A percentile compares a stretch with the other conserved stretches of the same genome.
phyloP scores from a whole-genome alignment of 345 rosid species.

The Rhizophora apiculata region DNA sequence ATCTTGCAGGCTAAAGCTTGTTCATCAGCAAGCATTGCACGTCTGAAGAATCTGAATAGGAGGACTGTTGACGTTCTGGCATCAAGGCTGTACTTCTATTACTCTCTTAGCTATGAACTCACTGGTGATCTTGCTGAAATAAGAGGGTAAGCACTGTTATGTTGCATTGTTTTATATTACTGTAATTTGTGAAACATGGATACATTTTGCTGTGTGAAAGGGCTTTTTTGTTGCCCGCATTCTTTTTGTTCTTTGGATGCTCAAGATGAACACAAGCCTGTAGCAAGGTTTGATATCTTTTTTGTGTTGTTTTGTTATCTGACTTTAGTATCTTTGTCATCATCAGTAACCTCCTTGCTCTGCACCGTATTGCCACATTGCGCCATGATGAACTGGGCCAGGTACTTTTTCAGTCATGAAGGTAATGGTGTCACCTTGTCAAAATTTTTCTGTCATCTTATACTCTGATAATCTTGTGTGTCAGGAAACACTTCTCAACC shows the following conservation, averaged over 20 bases:
- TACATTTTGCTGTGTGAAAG: neutral
- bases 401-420: conserved; percentile 36
- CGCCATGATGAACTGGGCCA: conserved; percentile 91
- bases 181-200: neutral
- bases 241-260: neutral
- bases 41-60: conserved; percentile 62
- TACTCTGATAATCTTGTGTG: conserved; percentile 18
- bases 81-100: conserved; percentile 71
- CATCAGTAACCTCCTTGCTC: conserved; percentile 64
- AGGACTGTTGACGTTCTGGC: conserved; percentile 83
- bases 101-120: conserved; percentile 72
- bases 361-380: conserved; percentile 77
- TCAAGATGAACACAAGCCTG: neutral
- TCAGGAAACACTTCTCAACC: conserved; percentile 89
- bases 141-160: conserved; percentile 48
- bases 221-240: neutral
- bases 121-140: conserved; percentile 83
- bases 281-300: neutral
- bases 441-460: conserved; percentile 12
- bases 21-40: conserved; percentile 67
- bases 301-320: neutral
- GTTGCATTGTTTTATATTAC: neutral
- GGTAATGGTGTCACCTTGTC: neutral
- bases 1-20: conserved; percentile 78
- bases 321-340: conserved; percentile 10